Evolutionary conservation across 768 basidiomycete species (phyloP).

Genomic region (Rhodotorula toruloides): DNA sequence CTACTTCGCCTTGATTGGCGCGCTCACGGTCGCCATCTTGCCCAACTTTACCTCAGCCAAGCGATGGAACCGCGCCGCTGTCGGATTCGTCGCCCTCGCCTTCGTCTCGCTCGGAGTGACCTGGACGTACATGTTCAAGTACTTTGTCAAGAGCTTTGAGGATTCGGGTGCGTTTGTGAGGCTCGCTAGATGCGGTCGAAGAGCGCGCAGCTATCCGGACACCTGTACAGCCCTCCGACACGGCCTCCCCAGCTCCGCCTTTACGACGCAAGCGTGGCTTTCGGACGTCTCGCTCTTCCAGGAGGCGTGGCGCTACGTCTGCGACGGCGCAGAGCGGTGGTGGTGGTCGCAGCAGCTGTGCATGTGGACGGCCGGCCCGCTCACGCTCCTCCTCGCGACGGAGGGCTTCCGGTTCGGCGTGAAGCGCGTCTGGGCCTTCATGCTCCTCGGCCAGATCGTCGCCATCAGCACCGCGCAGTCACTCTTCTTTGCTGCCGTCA

Average conservation of each 20-base stretch:
- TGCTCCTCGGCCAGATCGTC: constrained; percentile 67
- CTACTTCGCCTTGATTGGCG: constrained; percentile 24
- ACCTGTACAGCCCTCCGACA: constrained; percentile 3
- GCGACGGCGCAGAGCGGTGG: constrained; percentile 55
- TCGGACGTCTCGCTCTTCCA: constrained; percentile 37
- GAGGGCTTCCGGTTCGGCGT: constrained; percentile 51
- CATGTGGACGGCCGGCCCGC: constrained; percentile 57
- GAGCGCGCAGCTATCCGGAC: too few species aligned
- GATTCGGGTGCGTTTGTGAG: constrained; percentile 5
- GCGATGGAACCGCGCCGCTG: neutral
- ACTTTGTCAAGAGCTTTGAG: constrained; percentile 23
- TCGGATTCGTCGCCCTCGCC: constrained; percentile 19
- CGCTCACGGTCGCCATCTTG: neutral
- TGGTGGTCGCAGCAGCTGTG: constrained; percentile 69
- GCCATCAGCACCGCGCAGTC: constrained; percentile 64
- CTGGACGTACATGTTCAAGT: constrained; percentile 38
- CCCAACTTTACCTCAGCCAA: neutral
- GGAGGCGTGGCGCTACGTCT: constrained; percentile 47
- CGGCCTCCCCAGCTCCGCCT: neutral
- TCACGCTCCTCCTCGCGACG: constrained; percentile 55
- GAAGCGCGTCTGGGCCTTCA: constrained; percentile 60
- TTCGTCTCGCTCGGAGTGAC: constrained; percentile 15
- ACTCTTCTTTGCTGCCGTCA: constrained; percentile 58
- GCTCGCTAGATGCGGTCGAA: too few species aligned
- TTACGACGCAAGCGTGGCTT: constrained; percentile 34